A percentile compares a stretch with the other conserved stretches of the same genome.
These are phyloP conservation scores for Anisodus tanguticus DNA, from an alignment of 257 asterid genomes.

Conservation along the genomic window DNA sequence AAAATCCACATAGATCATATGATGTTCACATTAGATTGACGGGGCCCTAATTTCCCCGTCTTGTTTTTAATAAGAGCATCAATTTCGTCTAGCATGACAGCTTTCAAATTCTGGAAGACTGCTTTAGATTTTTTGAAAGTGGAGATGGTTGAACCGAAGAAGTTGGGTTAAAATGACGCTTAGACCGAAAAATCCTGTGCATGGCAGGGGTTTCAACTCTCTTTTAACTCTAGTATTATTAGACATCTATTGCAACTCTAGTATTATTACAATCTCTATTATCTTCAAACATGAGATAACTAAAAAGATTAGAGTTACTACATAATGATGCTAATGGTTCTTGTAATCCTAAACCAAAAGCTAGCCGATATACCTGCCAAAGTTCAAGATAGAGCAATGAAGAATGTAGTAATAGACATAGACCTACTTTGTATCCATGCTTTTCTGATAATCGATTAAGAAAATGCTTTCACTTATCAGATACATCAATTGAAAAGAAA, in stretches of 20 bases:
- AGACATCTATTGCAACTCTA: slow-evolving; percentile 94
- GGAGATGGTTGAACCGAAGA: too few species aligned
- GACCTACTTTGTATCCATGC: slow-evolving; percentile 79
- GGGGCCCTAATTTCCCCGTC: too few species aligned
- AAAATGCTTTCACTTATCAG: slow-evolving; percentile 77
- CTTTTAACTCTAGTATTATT: too few species aligned
- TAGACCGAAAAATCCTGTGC: too few species aligned
- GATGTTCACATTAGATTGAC: too few species aligned
- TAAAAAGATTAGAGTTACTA: slow-evolving; percentile 24
- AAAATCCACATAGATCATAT: too few species aligned
- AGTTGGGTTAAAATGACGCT: too few species aligned
- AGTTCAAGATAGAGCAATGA: slow-evolving; percentile 30
- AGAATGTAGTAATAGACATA: slow-evolving; percentile 21
- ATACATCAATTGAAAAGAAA: slow-evolving; percentile 83
- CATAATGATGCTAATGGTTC: slow-evolving; percentile 26
- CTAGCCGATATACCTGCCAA: not conserved
- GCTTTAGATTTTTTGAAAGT: too few species aligned
- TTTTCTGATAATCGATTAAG: slow-evolving; percentile 73
- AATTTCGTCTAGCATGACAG: too few species aligned
- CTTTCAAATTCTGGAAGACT: too few species aligned
- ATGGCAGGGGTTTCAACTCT: too few species aligned
- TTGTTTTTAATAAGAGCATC: too few species aligned
- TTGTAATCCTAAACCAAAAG: slow-evolving; percentile 28
- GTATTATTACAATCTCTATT: slow-evolving; percentile 83
- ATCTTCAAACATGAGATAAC: slow-evolving; percentile 55